Percentiles rank a stretch among this genome's conserved stretches.
phyloP scores from a whole-genome alignment of 257 asterid genomes.

The Thymus quinquecostatus region DNA sequence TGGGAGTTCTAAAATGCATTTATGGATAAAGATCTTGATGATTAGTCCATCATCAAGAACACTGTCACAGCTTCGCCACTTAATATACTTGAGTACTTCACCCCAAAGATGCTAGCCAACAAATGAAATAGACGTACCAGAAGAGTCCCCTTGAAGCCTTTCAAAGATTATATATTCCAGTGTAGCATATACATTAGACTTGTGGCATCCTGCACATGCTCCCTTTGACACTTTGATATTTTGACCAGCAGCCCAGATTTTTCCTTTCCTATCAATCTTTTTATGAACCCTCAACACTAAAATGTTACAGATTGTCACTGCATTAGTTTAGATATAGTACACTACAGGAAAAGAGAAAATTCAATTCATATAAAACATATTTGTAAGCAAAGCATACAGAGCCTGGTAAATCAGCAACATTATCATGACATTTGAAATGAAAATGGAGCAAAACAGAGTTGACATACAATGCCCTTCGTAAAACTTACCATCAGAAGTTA shows the following conservation, averaged over 20 bases:
- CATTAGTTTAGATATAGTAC: conserved; percentile 11
- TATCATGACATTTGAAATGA: background rate
- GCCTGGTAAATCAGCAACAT: background rate
- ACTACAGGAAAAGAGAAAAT: conserved; percentile 6
- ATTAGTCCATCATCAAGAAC: background rate
- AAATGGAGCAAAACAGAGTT: background rate
- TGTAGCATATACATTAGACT: conserved; percentile 52
- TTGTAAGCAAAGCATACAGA: background rate
- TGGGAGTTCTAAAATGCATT: background rate
- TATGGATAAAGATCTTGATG: background rate
- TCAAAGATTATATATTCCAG: conserved; percentile 67
- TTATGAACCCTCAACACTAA: conserved; percentile 67
- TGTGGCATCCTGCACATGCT: conserved; percentile 63
- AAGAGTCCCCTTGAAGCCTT: conserved; percentile 63
- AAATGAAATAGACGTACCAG: conserved; percentile 50
- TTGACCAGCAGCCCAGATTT: conserved; percentile 66
- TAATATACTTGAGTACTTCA: background rate
- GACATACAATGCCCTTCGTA: background rate
- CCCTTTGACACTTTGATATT: conserved; percentile 68
- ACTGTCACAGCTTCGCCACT: background rate
- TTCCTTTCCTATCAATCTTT: conserved; percentile 54
- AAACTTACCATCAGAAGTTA: conserved; percentile 57
- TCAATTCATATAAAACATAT: background rate
- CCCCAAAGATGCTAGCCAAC: conserved; percentile 3
- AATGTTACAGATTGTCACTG: conserved; percentile 16